These are phyloP conservation scores for Colletotrichum orbiculare DNA, from an alignment of 2,329 filamentous ascomycete genomes.

Conservation along the genomic window DNA sequence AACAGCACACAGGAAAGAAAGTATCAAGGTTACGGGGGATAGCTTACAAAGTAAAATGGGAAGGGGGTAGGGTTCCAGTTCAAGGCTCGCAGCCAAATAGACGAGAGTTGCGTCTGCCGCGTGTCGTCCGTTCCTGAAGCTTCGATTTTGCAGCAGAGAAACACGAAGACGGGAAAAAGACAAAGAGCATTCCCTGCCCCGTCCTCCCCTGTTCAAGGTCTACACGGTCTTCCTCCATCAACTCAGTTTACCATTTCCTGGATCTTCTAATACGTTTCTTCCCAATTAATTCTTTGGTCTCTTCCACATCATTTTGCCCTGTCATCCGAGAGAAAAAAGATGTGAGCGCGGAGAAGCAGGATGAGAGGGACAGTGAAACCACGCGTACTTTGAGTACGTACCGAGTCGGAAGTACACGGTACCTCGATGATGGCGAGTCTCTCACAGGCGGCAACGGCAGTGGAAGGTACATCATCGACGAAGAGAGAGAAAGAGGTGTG, in stretches of 20 bases:
- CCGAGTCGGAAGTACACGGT: no score
- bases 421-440: background rate
- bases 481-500: constrained; percentile 2
- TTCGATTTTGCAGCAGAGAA: no score
- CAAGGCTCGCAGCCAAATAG: no score
- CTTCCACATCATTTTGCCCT: background rate
- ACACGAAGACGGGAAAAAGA: no score
- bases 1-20: background rate
- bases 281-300: no score
- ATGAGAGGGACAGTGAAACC: background rate
- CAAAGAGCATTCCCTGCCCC: no score
- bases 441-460: background rate
- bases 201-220: no score
- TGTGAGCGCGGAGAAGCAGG: background rate
- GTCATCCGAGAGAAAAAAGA: background rate
- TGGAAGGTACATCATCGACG: background rate
- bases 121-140: no score
- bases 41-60: constrained; percentile 4
- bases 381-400: background rate
- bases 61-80: constrained; percentile 6
- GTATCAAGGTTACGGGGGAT: constrained; percentile 4
- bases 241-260: no score
- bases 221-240: no score
- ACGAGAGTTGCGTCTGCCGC: background rate
- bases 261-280: no score